These are phyloP conservation scores for Aspergillus eucalypticola DNA, from an alignment of 2,329 filamentous ascomycete genomes.

Conservation along the genomic window DNA sequence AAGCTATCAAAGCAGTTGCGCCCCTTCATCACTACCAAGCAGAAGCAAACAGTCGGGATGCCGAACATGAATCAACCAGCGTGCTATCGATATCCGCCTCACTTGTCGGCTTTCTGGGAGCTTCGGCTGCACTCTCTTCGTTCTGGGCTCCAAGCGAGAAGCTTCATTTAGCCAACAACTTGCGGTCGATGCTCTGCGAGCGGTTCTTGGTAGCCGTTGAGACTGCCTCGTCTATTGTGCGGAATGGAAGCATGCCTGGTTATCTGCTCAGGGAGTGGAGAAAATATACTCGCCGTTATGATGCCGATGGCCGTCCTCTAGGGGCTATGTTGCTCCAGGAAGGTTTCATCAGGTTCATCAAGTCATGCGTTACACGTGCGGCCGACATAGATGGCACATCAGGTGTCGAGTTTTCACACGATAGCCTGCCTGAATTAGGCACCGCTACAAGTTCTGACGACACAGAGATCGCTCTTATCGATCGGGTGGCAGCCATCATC, in stretches of 20 bases:
- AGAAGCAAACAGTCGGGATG: constrained; percentile 42
- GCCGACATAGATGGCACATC: constrained; percentile 62
- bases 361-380: constrained; percentile 74
- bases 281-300: constrained; percentile 79
- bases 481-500: constrained; percentile 69
- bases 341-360: constrained; percentile 82
- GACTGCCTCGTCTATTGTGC: constrained; percentile 84
- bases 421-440: constrained; percentile 64
- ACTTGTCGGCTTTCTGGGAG: constrained; percentile 85
- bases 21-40: constrained; percentile 59
- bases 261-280: constrained; percentile 80
- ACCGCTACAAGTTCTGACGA: constrained; percentile 44
- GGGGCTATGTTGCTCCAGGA: constrained; percentile 89
- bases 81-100: constrained; percentile 78
- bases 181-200: constrained; percentile 77
- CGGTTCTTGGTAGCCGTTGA: constrained; percentile 83
- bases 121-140: constrained; percentile 71
- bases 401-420: constrained; percentile 68
- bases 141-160: constrained; percentile 81
- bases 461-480: constrained; percentile 48
- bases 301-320: constrained; percentile 73
- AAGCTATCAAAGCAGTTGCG: constrained; percentile 59
- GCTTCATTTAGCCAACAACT: constrained; percentile 68
- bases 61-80: constrained; percentile 61
- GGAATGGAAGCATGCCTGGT: constrained; percentile 71